Evolutionary conservation across 2,329 filamentous ascomycete genomes (phyloP), one percentile per base, ranked within the genome.

Genomic region (Keithomyces neogunnii): DNA sequence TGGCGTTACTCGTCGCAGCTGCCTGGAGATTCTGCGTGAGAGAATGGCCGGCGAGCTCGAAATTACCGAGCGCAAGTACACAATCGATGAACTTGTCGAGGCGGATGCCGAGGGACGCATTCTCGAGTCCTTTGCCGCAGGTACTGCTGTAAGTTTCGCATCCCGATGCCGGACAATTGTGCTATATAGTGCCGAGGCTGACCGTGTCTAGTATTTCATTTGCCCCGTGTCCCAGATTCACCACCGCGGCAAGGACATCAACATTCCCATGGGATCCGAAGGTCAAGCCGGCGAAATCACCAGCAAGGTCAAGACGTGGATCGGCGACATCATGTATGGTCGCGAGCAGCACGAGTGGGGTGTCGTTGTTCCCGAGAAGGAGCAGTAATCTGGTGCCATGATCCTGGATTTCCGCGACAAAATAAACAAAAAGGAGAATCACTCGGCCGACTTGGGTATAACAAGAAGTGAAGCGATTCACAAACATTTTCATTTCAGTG

Each of bases 91-190:
- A 68, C 69, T 96, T 13, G 64, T 83, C 31, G 79, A 86, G 63
- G 89, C 90, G 1, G 73, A 81, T 30, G 71, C 77, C 43, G 88
- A 96, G 63, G 89, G 88, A 3, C 76, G 90, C 2, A 68, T 96
- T 43, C 66, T 96, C 8, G 91, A 96, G 72, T 80, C 88, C 1
- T 96, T 96, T 64, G 88, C 87, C 6, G 83, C 87, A 35, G 91
- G 92, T 19, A 96, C 91, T 55, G 91, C 91, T 51, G 84, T 87
- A 74, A 74, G 83, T 79, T 57, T 48, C 42, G 35, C 13, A n/a
- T 35, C 36, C 44, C 30, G 60, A 67, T 46, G 66, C 54, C 10
- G 49, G 1, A 8, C 45, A 35, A 45, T 26, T 9, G 11, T 35
- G 33, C 6, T 11, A 45, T 13, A 45, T 11, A 26, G 5, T 31